Base-by-base conservation (phyloP, 441 rosid species). In the Corymbia calophylla region DNA sequence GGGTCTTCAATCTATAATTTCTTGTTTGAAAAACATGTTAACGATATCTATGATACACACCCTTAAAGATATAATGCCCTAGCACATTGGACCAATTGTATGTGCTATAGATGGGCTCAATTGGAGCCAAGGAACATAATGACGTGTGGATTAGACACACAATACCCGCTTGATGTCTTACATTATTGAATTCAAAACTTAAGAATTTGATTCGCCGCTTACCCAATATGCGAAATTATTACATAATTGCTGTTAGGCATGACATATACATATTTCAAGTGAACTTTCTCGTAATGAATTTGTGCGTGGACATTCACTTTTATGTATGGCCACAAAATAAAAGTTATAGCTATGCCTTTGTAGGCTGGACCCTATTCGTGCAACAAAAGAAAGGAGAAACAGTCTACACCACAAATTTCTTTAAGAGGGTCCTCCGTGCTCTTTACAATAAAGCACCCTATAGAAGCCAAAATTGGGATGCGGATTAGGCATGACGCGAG, bases 131-230 rank as follows among this genome's bases (percentile, higher is more conserved):
- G 82, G 49, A 39, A 35, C 82, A 21, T 21, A 32, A 66, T 8
- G 9, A 66, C 0, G 6, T 11, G 11, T 4, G 0, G 5, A 6
- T 15, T 35, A 3, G 48, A 70, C 0, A 0, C 44, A 10, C 11
- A 35, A 5, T 35, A 35, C 81, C 39, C 4, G 0, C 19, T 19
- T 18, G 8, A 35, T 19, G 1, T 27, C 81, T 44, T 1, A 70
- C 12, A 35, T 70, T 7, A 6, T 15, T 4, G 1, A 10, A 70
- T 70, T 35, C 19, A 70, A 11, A 32, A 18, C 8, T 18, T 5
- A 25, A 68, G 25, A 17, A 18, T 68, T 18, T 68, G 4, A 68
- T 68, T 32, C 25, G 4, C 13, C 47, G 19, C 47, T 68, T 3
- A 18, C 80, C 25, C 18, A 32, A 17, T 68, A 18, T 32, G 19